phyloP scores from a whole-genome alignment of 129 eudicot species.

The Centella asiatica region DNA sequence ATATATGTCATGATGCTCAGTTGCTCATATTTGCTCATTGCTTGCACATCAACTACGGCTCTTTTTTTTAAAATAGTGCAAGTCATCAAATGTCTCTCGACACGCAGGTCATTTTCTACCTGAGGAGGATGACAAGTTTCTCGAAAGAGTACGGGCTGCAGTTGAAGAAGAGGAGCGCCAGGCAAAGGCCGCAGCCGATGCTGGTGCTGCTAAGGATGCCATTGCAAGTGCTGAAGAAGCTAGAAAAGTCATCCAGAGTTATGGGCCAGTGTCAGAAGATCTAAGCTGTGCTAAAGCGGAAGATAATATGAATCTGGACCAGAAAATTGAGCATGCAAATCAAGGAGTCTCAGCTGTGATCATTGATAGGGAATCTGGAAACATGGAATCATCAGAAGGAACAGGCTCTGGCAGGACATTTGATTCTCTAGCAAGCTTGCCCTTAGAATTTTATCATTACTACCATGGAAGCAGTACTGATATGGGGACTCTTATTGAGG shows the following conservation, averaged over 20 bases:
- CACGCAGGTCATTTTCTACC: constrained; percentile 89
- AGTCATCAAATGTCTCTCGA: constrained; percentile 8
- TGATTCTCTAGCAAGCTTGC: constrained; percentile 71
- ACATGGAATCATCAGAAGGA: constrained; percentile 23
- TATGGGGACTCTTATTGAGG: constrained; percentile 95
- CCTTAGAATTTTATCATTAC: constrained; percentile 90
- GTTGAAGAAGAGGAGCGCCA: constrained; percentile 97
- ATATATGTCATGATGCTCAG: neutral
- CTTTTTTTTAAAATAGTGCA: neutral
- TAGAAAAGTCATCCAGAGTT: constrained; percentile 34
- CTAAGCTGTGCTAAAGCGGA: constrained; percentile 18
- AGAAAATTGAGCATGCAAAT: constrained; percentile 21
- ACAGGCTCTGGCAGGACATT: constrained; percentile 30
- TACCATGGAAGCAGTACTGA: constrained; percentile 93
- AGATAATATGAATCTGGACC: constrained; percentile 22
- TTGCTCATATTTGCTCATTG: neutral
- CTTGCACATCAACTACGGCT: neutral
- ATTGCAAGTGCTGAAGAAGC: constrained; percentile 82
- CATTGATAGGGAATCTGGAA: constrained; percentile 25
- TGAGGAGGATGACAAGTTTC: constrained; percentile 91
- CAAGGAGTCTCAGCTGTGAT: constrained; percentile 14
- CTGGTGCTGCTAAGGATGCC: constrained; percentile 85
- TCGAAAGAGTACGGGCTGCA: constrained; percentile 87
- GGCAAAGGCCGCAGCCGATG: constrained; percentile 79
- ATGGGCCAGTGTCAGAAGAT: constrained; percentile 26